These are phyloP conservation scores for Rhizophagus sp. DNA, from an alignment of 192 early-diverging fungal genomes.

Conservation along the genomic window DNA sequence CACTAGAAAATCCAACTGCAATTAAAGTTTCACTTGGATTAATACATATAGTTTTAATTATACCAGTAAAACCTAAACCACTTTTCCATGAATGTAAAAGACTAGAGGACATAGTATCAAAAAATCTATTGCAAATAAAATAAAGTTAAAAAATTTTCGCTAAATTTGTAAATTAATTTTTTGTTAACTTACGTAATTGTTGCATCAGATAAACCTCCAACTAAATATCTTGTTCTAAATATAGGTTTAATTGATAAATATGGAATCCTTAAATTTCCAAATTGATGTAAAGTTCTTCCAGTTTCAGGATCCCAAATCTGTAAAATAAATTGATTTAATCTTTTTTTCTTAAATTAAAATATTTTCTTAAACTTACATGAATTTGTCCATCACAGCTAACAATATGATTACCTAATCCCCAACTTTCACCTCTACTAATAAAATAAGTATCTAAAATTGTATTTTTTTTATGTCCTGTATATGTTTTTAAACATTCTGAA, in stretches of 20 bases:
- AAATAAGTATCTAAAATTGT: slow-evolving; percentile 53
- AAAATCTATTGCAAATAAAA: slow-evolving; percentile 32
- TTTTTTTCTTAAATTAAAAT: not conserved
- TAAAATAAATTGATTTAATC: not conserved
- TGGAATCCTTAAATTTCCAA: slow-evolving; percentile 46
- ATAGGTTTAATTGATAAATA: slow-evolving; percentile 53
- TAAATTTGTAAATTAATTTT: slow-evolving; percentile 32
- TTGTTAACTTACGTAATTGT: slow-evolving; percentile 43
- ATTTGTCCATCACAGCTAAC: slow-evolving; percentile 62
- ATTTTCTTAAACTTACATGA: slow-evolving; percentile 47
- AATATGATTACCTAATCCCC: slow-evolving; percentile 46
- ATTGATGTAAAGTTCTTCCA: slow-evolving; percentile 50
- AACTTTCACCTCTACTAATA: slow-evolving; percentile 46
- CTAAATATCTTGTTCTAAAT: slow-evolving; percentile 48
- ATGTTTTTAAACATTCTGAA: slow-evolving; percentile 53
- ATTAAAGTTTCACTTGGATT: slow-evolving; percentile 54
- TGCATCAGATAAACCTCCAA: slow-evolving; percentile 51
- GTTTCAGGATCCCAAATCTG: slow-evolving; percentile 63
- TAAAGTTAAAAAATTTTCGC: slow-evolving; percentile 1
- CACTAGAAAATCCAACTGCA: slow-evolving; percentile 55
- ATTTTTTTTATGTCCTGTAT: slow-evolving; percentile 54
- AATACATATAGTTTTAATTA: slow-evolving; percentile 40
- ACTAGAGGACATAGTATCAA: slow-evolving; percentile 39
- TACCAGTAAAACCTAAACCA: slow-evolving; percentile 3
- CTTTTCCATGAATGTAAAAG: slow-evolving; percentile 46